A percentile compares a stretch with the other conserved stretches of the same genome.
These are phyloP conservation scores for Hypoxylon sp. DNA, from an alignment of 2,329 filamentous ascomycete species.

Conservation along the genomic window DNA sequence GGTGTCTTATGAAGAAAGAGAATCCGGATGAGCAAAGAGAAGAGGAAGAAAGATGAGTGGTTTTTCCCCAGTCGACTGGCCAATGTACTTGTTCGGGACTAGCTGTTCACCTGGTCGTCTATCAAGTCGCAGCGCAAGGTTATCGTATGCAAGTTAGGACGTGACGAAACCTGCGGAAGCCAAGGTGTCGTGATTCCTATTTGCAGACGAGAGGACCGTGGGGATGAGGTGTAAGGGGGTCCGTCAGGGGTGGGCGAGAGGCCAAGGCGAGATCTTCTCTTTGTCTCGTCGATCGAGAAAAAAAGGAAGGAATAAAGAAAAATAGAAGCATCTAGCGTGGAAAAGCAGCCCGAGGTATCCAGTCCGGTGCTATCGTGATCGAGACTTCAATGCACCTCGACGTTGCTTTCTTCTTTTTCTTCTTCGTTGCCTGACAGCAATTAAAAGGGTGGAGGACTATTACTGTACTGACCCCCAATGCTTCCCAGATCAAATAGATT, in stretches of 20 bases:
- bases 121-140: conserved; percentile 24
- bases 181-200: conserved; percentile 23
- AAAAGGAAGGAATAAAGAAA: background rate
- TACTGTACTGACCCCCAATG: conserved; percentile 35
- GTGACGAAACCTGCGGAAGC: conserved; percentile 28
- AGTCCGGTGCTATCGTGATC: conserved; percentile 31
- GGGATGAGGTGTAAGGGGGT: background rate
- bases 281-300: background rate
- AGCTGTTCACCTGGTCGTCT: conserved; percentile 16
- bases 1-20: conserved; percentile 1
- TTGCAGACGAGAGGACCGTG: conserved; percentile 14
- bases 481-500: conserved; percentile 13
- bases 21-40: background rate
- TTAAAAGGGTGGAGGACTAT: conserved; percentile 18
- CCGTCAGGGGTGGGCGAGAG: conserved; percentile 19
- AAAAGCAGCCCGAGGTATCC: conserved; percentile 8
- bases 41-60: conserved; percentile 1
- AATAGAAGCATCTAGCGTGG: conserved; percentile 11
- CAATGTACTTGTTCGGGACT: conserved; percentile 21
- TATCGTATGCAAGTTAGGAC: conserved; percentile 10
- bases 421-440: conserved; percentile 27
- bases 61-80: conserved; percentile 9
- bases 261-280: conserved; percentile 4
- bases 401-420: conserved; percentile 6
- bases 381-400: background rate